These are phyloP conservation scores for Jatropha podagrica DNA, from an alignment of 441 rosid species.

Conservation along the genomic window DNA sequence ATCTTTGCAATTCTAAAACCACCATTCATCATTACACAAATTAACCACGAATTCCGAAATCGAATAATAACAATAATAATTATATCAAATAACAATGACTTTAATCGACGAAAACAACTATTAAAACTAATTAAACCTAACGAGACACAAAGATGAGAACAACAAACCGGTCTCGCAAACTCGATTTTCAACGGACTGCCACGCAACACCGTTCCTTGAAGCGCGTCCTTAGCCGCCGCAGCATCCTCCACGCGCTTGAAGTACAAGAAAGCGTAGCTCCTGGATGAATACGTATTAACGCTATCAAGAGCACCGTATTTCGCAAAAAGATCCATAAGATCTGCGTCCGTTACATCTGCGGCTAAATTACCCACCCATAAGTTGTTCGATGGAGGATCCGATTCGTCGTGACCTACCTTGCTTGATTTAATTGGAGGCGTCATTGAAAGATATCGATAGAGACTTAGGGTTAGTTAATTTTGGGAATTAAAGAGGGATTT, in stretches of 20 bases:
- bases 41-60: slow-evolving; percentile 1
- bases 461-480: slow-evolving; percentile 13
- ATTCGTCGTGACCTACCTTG: slow-evolving; percentile 28
- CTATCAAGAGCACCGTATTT: slow-evolving; percentile 63
- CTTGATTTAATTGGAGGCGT: slow-evolving; percentile 38
- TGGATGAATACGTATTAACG: slow-evolving; percentile 54
- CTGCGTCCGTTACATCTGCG: slow-evolving; percentile 51
- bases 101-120: slow-evolving; percentile 2
- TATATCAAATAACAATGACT: background rate
- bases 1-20: background rate
- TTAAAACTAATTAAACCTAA: background rate
- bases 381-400: slow-evolving; percentile 53
- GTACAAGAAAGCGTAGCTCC: slow-evolving; percentile 74
- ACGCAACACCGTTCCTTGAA: slow-evolving; percentile 59
- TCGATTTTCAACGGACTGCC: slow-evolving; percentile 70
- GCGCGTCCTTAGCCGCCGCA: slow-evolving; percentile 58
- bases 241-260: slow-evolving; percentile 77
- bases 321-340: slow-evolving; percentile 55
- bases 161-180: slow-evolving; percentile 94
- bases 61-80: background rate
- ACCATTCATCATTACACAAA: background rate
- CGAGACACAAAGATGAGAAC: slow-evolving; percentile 26
- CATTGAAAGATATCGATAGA: slow-evolving; percentile 19
- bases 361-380: slow-evolving; percentile 85
- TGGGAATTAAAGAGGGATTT: background rate